A percentile compares a stretch with the other conserved stretches of the same genome.
Conservation (phyloP, 768 basidiomycete species). For the Sutorius australiensis region DNA sequence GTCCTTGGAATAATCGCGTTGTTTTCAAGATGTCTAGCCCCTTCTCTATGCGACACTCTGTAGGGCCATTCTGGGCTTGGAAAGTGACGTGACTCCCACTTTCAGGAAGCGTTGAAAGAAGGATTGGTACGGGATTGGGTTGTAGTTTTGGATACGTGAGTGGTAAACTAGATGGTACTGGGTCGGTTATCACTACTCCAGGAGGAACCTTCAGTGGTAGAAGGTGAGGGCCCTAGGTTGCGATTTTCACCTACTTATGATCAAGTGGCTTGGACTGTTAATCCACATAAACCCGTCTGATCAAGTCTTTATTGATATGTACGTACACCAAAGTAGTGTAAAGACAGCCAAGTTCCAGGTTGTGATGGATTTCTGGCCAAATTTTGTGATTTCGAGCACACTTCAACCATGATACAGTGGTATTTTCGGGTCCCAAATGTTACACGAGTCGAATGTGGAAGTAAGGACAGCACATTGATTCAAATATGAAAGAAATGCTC, state of each 20-base stretch:
- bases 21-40: background rate
- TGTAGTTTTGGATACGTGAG: background rate
- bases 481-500: background rate
- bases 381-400: too few species aligned
- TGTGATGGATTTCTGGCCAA: too few species aligned
- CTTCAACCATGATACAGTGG: too few species aligned
- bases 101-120: background rate
- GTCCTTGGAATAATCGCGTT: background rate
- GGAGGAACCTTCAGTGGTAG: background rate
- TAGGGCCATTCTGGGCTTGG: conserved; percentile 45
- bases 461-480: background rate
- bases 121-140: background rate
- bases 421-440: background rate
- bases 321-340: too few species aligned
- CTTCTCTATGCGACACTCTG: background rate
- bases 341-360: too few species aligned
- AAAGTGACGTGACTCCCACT: conserved; percentile 32
- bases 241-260: background rate
- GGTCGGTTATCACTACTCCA: background rate
- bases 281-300: too few species aligned
- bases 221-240: background rate
- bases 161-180: background rate
- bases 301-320: too few species aligned
- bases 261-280: background rate
- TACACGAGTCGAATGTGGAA: background rate